These are phyloP conservation scores for Metschnikowia koreensis DNA, from an alignment of 805 yeast genomes.

Conservation along the genomic window DNA sequence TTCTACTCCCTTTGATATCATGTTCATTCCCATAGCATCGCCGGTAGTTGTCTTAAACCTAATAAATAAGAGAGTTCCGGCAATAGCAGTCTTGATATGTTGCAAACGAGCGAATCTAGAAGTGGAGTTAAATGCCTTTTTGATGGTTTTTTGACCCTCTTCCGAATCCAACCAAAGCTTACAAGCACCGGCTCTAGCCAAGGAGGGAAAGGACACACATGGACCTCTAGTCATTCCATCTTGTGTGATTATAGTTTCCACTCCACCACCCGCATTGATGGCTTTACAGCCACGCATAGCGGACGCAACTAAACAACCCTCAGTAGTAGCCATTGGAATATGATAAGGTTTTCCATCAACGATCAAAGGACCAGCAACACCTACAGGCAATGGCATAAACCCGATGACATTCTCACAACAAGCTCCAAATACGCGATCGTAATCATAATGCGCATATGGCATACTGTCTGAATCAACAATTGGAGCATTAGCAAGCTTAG, in stretches of 20 bases:
- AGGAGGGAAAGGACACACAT: conserved; percentile 83
- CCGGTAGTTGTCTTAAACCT: conserved; percentile 99
- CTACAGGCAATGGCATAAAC: conserved; percentile 93
- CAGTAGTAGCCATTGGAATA: conserved; percentile 99
- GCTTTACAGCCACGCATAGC: conserved; percentile 99
- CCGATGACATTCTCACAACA: conserved; percentile 99
- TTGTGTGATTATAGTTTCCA: conserved; percentile 80
- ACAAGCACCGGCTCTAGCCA: conserved; percentile 89
- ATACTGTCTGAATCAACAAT: conserved; percentile 66
- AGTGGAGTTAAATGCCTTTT: conserved; percentile 91
- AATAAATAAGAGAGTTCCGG: conserved; percentile 84
- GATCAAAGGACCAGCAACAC: conserved; percentile 94
- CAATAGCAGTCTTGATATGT: conserved; percentile 87
- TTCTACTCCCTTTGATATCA: conserved; percentile 99
- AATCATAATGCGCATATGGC: conserved; percentile 84
- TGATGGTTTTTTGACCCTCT: conserved; percentile 81
- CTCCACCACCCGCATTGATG: conserved; percentile 96
- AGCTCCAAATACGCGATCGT: conserved; percentile 95
- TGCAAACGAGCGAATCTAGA: conserved; percentile 96
- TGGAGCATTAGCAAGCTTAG: conserved; percentile 78
- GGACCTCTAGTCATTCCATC: conserved; percentile 99
- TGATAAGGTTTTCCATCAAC: conserved; percentile 87
- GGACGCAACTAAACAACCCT: conserved; percentile 97
- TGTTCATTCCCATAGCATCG: conserved; percentile 99
- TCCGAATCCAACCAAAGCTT: conserved; percentile 94